phyloP scores from a whole-genome alignment of 345 rosid species.

The Dimocarpus longan region DNA sequence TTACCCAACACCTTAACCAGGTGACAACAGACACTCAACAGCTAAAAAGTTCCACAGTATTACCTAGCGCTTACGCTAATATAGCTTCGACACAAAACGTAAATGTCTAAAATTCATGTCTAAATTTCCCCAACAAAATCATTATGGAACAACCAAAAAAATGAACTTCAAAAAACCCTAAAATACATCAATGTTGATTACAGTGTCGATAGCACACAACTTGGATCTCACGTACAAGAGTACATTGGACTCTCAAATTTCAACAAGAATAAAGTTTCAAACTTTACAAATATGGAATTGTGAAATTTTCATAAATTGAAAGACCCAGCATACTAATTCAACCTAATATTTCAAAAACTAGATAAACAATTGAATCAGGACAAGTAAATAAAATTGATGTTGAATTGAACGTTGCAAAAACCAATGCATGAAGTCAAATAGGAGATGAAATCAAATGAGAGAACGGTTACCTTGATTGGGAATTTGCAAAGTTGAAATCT shows the following conservation, averaged over 20 bases:
- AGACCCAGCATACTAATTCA: background rate
- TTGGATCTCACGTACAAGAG: background rate
- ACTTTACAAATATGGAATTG: background rate
- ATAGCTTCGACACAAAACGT: background rate
- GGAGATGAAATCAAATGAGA: background rate
- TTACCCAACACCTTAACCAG: background rate
- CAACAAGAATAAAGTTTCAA: background rate
- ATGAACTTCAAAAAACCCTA: background rate
- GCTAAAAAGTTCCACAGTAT: background rate
- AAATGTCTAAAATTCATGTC: background rate
- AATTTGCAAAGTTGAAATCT: conserved; percentile 6
- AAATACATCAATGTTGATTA: background rate
- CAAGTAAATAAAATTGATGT: background rate
- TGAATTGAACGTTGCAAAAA: background rate
- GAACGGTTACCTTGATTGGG: conserved; percentile 3
- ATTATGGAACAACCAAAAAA: background rate
- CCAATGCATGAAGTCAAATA: background rate
- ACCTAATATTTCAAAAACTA: background rate
- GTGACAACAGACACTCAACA: background rate
- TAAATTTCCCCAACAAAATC: conserved; percentile 1
- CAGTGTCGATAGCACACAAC: background rate
- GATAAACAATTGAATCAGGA: background rate
- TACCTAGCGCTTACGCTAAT: background rate
- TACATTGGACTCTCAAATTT: background rate
- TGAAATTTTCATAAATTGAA: background rate